Evolutionary conservation across 106 monocot genomes (phyloP).

Genomic region (Dioscorea zingiberensis): DNA sequence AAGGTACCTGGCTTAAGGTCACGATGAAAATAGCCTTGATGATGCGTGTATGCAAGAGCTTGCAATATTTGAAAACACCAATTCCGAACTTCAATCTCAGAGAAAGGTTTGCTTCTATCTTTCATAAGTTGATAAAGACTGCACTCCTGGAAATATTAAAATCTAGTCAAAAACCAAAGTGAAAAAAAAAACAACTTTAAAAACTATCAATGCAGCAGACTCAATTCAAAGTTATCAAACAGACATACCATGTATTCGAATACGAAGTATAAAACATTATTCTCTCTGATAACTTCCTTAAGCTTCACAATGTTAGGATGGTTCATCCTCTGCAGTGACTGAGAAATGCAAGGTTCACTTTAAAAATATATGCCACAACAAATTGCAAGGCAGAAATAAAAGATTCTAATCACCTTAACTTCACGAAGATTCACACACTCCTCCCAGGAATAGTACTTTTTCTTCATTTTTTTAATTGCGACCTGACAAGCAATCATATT

Average conservation of each 20-base stretch:
- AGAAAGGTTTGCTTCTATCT: constrained; percentile 59
- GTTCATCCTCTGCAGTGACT: constrained; percentile 87
- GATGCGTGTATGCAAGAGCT: constrained; percentile 93
- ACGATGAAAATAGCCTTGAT: constrained; percentile 88
- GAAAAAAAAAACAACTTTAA: neutral
- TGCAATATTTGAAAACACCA: constrained; percentile 99
- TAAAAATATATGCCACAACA: neutral
- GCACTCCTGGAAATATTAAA: constrained; percentile 46
- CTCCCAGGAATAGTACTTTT: constrained; percentile 94
- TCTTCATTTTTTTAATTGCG: constrained; percentile 99
- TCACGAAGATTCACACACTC: constrained; percentile 95
- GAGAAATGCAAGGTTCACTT: neutral
- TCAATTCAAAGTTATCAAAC: neutral
- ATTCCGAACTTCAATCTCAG: constrained; percentile 70
- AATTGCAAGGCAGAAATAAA: no score
- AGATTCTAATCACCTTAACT: constrained; percentile 66
- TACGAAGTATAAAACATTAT: constrained; percentile 80
- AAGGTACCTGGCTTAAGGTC: constrained; percentile 91
- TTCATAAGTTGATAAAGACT: constrained; percentile 96
- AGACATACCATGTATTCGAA: constrained; percentile 96
- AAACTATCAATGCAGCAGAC: neutral
- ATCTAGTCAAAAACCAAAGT: neutral
- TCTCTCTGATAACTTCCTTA: constrained; percentile 95
- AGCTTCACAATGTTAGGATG: constrained; percentile 99
- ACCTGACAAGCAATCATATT: constrained; percentile 38